Evolutionary conservation across 768 basidiomycete genomes (phyloP).

Genomic region (Pisolithus orientalis): DNA sequence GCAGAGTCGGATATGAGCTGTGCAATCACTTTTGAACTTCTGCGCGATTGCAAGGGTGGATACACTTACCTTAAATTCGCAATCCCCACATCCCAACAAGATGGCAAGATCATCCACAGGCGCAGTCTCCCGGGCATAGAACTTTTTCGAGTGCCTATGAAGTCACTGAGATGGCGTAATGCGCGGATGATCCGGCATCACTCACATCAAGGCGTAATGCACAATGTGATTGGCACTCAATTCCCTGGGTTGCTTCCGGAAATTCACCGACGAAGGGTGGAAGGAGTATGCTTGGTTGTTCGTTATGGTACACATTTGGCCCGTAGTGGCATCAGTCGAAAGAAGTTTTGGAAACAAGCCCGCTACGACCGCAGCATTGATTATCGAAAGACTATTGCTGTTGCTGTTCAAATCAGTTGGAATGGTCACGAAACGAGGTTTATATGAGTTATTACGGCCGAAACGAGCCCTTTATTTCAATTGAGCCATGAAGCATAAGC

Average conservation of each 20-base stretch:
- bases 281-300: constrained; percentile 77
- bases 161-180: constrained; percentile 1
- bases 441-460: constrained; percentile 43
- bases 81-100: constrained; percentile 81
- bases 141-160: constrained; percentile 83
- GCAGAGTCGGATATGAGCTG: constrained; percentile 70
- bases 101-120: constrained; percentile 82
- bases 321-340: constrained; percentile 50
- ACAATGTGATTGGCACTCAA: constrained; percentile 69
- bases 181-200: background rate
- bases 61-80: constrained; percentile 71
- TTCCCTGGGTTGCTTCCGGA: constrained; percentile 57
- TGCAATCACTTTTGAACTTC: constrained; percentile 1
- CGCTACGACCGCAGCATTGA: constrained; percentile 79
- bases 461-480: constrained; percentile 54
- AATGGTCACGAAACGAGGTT: constrained; percentile 68
- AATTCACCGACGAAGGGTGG: constrained; percentile 93
- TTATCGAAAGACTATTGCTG: constrained; percentile 53
- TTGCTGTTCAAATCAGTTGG: constrained; percentile 69
- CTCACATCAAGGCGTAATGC: constrained; percentile 87
- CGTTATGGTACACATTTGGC: constrained; percentile 69
- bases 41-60: background rate
- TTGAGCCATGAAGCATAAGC: constrained; percentile 3
- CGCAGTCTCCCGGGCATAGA: constrained; percentile 92
- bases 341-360: constrained; percentile 92